Evolutionary conservation across 2,329 filamentous ascomycete genomes (phyloP), one percentile per base, ranked within the genome.

Genomic region (Sarocladium brachiariae): DNA sequence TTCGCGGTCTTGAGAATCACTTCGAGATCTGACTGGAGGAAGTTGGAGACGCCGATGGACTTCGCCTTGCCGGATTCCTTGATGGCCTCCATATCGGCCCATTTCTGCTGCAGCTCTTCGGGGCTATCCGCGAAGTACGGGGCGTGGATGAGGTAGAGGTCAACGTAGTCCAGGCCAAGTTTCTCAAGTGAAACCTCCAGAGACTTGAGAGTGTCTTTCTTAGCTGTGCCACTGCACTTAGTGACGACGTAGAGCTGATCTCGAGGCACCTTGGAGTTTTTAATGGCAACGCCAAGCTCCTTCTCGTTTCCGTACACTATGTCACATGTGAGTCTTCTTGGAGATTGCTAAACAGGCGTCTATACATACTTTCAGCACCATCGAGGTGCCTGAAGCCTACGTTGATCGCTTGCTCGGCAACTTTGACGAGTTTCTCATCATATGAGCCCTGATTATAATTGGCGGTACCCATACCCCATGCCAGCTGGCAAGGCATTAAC

Each of bases 1-100:
- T 75, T 77, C 48, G 83, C 82, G 4, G 81, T 80, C 62, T 75
- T 63, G 2, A 84, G 69, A 37, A 84, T 62, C 2, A 68, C 60
- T 62, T 84, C 76, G 18, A 86, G 65, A 56, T 86, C 70, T 38
- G 68, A 61, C 57, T 74, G 68, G 27, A 78, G 60, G 61, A 86
- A 92, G 70, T 92, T 93, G 60, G 84, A 88, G 13, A 93, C 83
- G 49, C 88, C 88, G 57, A 93, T 89, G 51, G 83, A 81, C 56
- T 74, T 77, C 46, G 80, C 82, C 54, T 78, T 78, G 55, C 85
- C 85, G 1, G 78, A 77, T 39, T 77, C 77, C 62, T 83, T 76
- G 73, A 91, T 81, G 25, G 78, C 79, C 60, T 86, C 81, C 57
- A 84, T 62, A 50, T 80, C 73, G 35, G 75, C 73, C 81, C 81